These are phyloP conservation scores for Hyphodiscus sp. DNA, from an alignment of 2,329 filamentous ascomycete species.

Conservation along the genomic window DNA sequence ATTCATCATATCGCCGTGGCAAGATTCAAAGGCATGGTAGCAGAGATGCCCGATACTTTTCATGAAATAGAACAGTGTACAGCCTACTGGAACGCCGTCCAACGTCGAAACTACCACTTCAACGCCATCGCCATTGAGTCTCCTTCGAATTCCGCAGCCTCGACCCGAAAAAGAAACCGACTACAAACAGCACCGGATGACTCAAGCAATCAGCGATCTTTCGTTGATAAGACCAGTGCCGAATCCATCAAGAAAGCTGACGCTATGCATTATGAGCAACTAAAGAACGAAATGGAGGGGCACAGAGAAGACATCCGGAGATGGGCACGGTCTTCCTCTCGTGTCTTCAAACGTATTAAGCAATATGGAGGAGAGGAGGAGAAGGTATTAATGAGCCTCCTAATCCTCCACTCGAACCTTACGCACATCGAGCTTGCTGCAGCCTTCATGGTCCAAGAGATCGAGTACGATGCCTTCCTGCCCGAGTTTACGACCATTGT, in stretches of 20 bases:
- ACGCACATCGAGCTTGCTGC: constrained; percentile 13
- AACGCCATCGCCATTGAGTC: constrained; percentile 2
- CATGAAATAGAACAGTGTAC: background rate
- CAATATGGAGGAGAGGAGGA: background rate
- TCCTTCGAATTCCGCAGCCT: background rate
- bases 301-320: too few species aligned
- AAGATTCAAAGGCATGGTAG: constrained; percentile 3
- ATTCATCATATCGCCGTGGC: background rate
- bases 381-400: background rate
- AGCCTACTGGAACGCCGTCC: constrained; percentile 6
- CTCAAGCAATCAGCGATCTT: background rate
- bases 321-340: too few species aligned
- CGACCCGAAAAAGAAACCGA: background rate
- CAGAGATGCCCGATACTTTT: constrained; percentile 4
- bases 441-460: constrained; percentile 11
- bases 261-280: too few species aligned
- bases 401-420: constrained; percentile 3
- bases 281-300: too few species aligned
- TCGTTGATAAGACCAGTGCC: background rate
- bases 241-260: background rate
- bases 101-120: constrained; percentile 14
- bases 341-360: too few species aligned
- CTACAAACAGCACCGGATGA: too few species aligned
- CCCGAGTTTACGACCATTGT: constrained; percentile 11
- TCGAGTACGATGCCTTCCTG: constrained; percentile 11